Evolutionary conservation across 768 basidiomycete species (phyloP), one percentile per base, ranked within the genome.

Genomic region (Chalciporus sphaerocephalus): DNA sequence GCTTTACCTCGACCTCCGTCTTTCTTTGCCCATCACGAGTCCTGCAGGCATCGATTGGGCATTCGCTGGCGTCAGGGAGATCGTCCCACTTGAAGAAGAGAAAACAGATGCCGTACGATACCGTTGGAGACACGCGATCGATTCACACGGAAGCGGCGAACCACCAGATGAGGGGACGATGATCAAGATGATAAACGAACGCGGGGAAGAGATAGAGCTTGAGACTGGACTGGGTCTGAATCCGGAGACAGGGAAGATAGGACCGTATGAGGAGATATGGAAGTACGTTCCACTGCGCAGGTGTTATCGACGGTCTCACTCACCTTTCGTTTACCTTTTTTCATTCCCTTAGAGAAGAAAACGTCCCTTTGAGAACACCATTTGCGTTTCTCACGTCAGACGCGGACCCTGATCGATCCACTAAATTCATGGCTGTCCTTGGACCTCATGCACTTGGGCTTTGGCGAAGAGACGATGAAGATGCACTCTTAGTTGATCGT

Each of bases 261-360:
- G 40, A 9, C 24, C 39, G 15, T 61, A 54, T 32, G 51, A 59
- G 43, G 59, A 62, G 15, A 40, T 53, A 13, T 56, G 54, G 52
- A 47, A 38, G 60, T 62, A 41, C 36, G 51, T 24, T 35, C 34
- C 24, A 15, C 21, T 28, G 16, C 9, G 17, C 2, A 22, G 39
- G 7, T 6, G 20, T 20, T n/a, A 1, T 16, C 17, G 18, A 9
- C 6, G 12, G 21, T 12, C 9, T 39, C 23, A 23, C 28, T 46
- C 18, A 48, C 23, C 27, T 37, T 6, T 41, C 8, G 12, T 7
- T 15, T 6, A 6, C 20, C n/a, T 8, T 18, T n/a, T n/a, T 20
- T 2, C 15, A 30, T n/a, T 41, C 18, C 7, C 33, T 23, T 25
- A 53, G 49, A n/a, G 47, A 53, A 8, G 43, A 56, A 39, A 3